Base-by-base conservation (phyloP, 2,329 filamentous ascomycete genomes). In the Fusarium luffae region DNA sequence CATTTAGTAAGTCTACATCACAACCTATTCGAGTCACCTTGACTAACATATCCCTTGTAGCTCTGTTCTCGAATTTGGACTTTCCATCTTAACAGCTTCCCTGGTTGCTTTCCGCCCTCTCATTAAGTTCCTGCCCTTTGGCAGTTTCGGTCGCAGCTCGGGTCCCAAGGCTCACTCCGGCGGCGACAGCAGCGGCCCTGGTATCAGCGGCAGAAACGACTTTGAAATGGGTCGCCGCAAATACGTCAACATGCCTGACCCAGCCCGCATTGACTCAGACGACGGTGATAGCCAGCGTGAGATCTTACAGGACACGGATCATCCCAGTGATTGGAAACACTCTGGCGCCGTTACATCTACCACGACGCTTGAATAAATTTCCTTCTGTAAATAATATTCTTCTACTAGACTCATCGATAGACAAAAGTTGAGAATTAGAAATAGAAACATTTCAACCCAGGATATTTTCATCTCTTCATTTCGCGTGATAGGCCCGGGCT, bases 91-190 rank as follows among this genome's bases (percentile, higher is more conserved):
- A 2, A 59, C 56, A 4, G 49, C 56, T 3, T 59, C 49, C 2
- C 19, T 55, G 16, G 49, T 59, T 8, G 56, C 56, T 5, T 59
- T 59, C 19, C 56, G 56, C 5, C 49, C 56, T 1, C 49, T 59
- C 7, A 59, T 59, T 13, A 59, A 59, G 41, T 59, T 40, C 10
- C 25, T 59, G 16, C 56, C 56, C 3, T 59, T 59, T 3, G 56
- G 49, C 23, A 59, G 49, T 8, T 21, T 44, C 12, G 41, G 49
- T 10, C 49, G 49, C 8, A 59, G 56, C 21, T 59, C 56, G 10
- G 30, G 56, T 11, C 40, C 10, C 12, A 25, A 23, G 27, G 41
- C 16, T 1, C 49, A 30, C 3, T 55, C 56, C 13, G 49, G n/a
- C 4, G 55, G 41, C 4, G 30, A 37, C 4, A 25, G 30, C 16